A percentile compares a stretch with the other conserved stretches of the same genome.
Evolutionary conservation across 345 rosid species (phyloP).

Genomic region (Salix purpurea): DNA sequence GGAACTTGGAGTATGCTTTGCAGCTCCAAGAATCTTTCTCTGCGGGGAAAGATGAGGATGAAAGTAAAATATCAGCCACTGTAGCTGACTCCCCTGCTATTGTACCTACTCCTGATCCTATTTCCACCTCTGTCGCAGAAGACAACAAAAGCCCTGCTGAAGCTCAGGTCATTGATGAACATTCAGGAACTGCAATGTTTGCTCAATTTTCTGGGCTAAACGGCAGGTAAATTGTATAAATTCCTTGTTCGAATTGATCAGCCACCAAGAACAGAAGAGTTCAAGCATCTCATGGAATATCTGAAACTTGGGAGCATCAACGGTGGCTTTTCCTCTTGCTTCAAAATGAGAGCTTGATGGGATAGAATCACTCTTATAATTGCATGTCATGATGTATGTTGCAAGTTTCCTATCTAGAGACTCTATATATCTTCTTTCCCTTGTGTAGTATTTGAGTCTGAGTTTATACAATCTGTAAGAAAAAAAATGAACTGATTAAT

Average conservation of each 20-base stretch:
- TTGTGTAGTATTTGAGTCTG: neutral
- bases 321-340: neutral
- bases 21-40: slow-evolving; percentile 70
- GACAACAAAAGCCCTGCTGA: slow-evolving; percentile 37
- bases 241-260: neutral
- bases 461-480: slow-evolving; percentile 6
- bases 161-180: slow-evolving; percentile 40
- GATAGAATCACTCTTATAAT: slow-evolving; percentile 5
- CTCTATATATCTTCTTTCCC: neutral
- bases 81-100: slow-evolving; percentile 18
- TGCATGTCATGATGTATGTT: neutral
- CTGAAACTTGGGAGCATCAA: neutral
- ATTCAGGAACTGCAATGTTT: slow-evolving; percentile 68
- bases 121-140: slow-evolving; percentile 32
- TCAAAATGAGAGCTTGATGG: neutral
- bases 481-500: slow-evolving; percentile 1
- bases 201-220: slow-evolving; percentile 53
- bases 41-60: slow-evolving; percentile 53
- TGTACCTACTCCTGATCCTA: slow-evolving; percentile 18
- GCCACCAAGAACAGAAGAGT: neutral
- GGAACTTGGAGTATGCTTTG: slow-evolving; percentile 71
- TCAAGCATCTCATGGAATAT: neutral
- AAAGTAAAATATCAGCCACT: slow-evolving; percentile 14
- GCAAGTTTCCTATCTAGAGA: slow-evolving; percentile 1
- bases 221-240: slow-evolving; percentile 45